These are phyloP conservation scores for Leersia perrieri DNA, from an alignment of 176 grass and related monocot species.

Conservation along the genomic window DNA sequence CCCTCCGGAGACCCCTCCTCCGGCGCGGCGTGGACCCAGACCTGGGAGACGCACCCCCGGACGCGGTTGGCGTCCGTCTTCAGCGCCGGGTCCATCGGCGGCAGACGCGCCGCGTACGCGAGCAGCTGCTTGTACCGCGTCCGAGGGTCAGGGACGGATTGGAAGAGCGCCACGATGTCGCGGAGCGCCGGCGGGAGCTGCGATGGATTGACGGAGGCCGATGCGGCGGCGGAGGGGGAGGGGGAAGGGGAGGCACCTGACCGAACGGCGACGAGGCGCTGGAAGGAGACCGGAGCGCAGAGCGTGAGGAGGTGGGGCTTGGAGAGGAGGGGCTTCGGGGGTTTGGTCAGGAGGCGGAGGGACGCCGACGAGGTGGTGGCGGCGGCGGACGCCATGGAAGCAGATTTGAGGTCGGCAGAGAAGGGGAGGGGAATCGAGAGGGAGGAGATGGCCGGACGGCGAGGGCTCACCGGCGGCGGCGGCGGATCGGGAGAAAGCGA, in stretches of 20 bases:
- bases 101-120: constrained; percentile 69
- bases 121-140: constrained; percentile 95
- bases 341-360: constrained; percentile 24
- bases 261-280: constrained; percentile 50
- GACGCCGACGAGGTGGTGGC: not conserved
- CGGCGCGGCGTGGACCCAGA: constrained; percentile 77
- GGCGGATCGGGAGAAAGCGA: not conserved
- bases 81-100: constrained; percentile 59
- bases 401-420: no score
- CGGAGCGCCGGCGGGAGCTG: constrained; percentile 56
- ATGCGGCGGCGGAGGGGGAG: constrained; percentile 4
- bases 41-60: constrained; percentile 75
- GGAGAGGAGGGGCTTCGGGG: constrained; percentile 22
- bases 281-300: constrained; percentile 67
- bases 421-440: no score
- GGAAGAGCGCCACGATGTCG: constrained; percentile 76
- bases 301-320: constrained; percentile 45
- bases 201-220: constrained; percentile 37
- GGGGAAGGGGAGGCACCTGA: constrained; percentile 37
- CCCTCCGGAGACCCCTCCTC: constrained; percentile 13
- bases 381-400: constrained; percentile 29
- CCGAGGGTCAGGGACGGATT: constrained; percentile 65
- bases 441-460: no score
- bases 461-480: no score
- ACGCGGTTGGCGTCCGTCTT: constrained; percentile 78